Base-by-base conservation (phyloP, 139 green algal genomes). In the Auxenochlorella protothecoides region DNA sequence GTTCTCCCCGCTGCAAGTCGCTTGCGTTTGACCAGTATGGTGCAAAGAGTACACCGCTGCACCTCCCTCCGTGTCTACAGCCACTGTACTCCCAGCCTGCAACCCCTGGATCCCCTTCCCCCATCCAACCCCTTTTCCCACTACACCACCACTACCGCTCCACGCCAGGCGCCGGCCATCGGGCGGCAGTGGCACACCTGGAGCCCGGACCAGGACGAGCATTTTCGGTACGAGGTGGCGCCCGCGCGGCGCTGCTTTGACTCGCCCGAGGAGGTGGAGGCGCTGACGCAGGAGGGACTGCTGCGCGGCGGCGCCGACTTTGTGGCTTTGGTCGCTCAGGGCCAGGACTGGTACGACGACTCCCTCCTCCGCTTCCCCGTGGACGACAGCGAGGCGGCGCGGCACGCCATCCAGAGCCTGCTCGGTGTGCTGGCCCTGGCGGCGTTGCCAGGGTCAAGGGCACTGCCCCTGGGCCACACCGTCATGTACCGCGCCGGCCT, bases 101-200 rank as follows among this genome's bases (percentile, higher is more conserved):
- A 11, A 62, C 57, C 57, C 9, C 2, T 62, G 9, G 11, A 0
- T 62, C 9, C 9, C 57, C 9, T 62, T 62, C 57, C 11, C 57
- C 57, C 9, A 11, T 62, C 57, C 11, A 9, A 62, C 11, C 57
- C 57, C 57, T 62, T 11, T 9, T 15, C 9, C 11, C 11, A 62
- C 11, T 62, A 15, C 11, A 62, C 57, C 57, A 15, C 11, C 9
- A 15, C 57, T 0, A 9, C 11, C 57, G 9, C 57, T 62, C 57
- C 2, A 1, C 27, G 27, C 27, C 27, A 82, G 54, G 85, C 77
- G 56, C 59, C 82, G 5, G 73, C 95, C 15, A 89, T 97, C 51
- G 92, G 92, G n/a, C 85, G 78, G 62, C 92, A 97, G 79, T 97
- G 92, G 91, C 76, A 82, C 10, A 89, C 79, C 4, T 97, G 91